Evolutionary conservation across 345 rosid species (phyloP).

Genomic region (Eutrema japonicum): DNA sequence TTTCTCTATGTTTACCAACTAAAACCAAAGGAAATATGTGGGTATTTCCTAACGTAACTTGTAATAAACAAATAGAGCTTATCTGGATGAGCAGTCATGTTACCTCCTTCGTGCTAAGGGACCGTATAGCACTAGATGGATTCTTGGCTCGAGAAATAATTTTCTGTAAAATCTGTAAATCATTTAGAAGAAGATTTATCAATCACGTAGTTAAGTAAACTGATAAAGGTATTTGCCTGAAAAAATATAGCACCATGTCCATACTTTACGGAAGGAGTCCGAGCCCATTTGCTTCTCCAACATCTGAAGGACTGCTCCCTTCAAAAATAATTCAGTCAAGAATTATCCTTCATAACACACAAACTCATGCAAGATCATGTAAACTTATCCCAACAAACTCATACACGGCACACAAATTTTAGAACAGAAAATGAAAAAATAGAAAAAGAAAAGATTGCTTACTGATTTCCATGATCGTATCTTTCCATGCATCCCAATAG

Average conservation of each 20-base stretch:
- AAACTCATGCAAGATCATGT: conserved; percentile 27
- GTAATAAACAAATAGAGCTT: conserved; percentile 23
- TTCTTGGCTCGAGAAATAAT: conserved; percentile 77
- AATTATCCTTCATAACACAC: conserved; percentile 28
- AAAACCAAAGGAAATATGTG: conserved; percentile 6
- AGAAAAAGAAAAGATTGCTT: conserved; percentile 46
- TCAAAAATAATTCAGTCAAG: conserved; percentile 34
- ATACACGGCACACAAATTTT: conserved; percentile 21
- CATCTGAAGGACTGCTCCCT: conserved; percentile 98
- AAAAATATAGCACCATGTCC: conserved; percentile 35
- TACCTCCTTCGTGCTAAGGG: conserved; percentile 97
- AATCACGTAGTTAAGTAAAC: conserved; percentile 18
- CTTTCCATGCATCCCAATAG: conserved; percentile 84
- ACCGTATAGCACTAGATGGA: conserved; percentile 59
- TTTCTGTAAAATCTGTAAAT: conserved; percentile 85
- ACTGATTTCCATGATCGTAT: conserved; percentile 98
- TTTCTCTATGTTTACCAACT: conserved; percentile 12
- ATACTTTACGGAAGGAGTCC: conserved; percentile 88
- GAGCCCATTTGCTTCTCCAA: conserved; percentile 99
- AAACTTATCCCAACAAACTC: conserved; percentile 19
- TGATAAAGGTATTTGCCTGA: conserved; percentile 14
- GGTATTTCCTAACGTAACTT: not conserved
- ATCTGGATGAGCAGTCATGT: conserved; percentile 23
- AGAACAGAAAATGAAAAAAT: conserved; percentile 8
- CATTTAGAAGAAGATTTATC: conserved; percentile 18